Base-by-base conservation (phyloP, 2,329 filamentous ascomycete species). In the Bipolaris sorokiniana region DNA sequence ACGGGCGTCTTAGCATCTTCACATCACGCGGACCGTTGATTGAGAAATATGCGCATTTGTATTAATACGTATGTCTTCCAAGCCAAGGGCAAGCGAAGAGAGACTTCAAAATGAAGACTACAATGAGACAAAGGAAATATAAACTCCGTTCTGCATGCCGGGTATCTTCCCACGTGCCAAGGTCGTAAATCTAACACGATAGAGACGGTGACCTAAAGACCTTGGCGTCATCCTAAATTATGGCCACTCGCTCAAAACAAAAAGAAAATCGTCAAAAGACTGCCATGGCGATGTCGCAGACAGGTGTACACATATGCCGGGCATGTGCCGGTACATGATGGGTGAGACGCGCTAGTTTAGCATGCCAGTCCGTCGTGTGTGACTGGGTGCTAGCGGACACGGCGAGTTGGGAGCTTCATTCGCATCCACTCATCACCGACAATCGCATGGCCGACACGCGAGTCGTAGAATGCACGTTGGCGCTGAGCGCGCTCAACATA, bases 401-500 rank as follows among this genome's bases (percentile, higher is more conserved):
- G 58, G 22, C 58, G 58, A 40, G 38, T 40, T 15, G 63, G 60
- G 28, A 66, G 52, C 42, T 58, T 54, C 57, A 62, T 63, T 13
- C 64, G 57, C 65, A 68, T 68, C 64, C 65, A 68, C 28, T 68
- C 65, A 22, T 68, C 65, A 6, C 65, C 65, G 15, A 66, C 58
- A 18, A 68, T 62, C 7, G 58, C 62, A 49, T 66, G 57, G 3
- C 64, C 62, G 13, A 61, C 61, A 5, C 65, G 56, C 10, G 58
- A 57, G 13, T 68, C 65, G 44, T 63, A 68, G 47, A 68, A 66
- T 44, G 56, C 49, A 22, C 59, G 56, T 31, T 66, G 64, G 37
- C 40, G 59, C 23, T 53, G 49, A 18, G 51, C 53, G 16, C 62
- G 60, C 36, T 68, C 50, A 23, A 46, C 45, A 11, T 46, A 53